Base-by-base conservation (phyloP, 768 basidiomycete species). In the Tricholoma sp. region DNA sequence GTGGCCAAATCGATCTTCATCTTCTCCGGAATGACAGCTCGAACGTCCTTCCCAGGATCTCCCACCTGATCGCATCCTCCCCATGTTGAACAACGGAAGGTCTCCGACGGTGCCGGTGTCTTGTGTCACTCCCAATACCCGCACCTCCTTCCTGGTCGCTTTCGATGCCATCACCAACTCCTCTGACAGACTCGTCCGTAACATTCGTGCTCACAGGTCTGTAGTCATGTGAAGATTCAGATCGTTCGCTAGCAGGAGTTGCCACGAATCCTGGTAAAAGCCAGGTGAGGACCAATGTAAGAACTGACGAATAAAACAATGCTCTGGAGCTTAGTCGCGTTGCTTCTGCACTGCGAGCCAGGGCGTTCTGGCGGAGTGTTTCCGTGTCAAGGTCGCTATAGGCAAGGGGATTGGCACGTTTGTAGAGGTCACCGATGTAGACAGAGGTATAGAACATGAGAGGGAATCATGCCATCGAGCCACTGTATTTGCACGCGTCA, bases 391-490 rank as follows among this genome's bases (percentile, higher is more conserved):
- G 59, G 1, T 64, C 57, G 9, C 71, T 12, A 57, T 24, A 18
- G 63, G 47, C 14, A 60, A 55, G 16, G 72, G 67, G 2, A 73
- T 77, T 8, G 76, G 62, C 2, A 41, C 72, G 76, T 59, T 85
- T 89, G 76, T 96, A 84, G 11, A 96, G 79, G 63, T 95, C 95
- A 9, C 91, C 90, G 55, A 97, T 80, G 72, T 94, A 98, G 22
- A 91, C 75, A 1, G 89, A 88, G 2, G 86, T 87, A 74, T 93
- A 94, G 71, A 95, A 94, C 1, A 96, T 76, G 24, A 94, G 73
- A 0, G 95, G 94, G 66, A 96, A 97, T 95, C 95, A 98, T 6
- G 83, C 89, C 57, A 94, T 78, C 85, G 85, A 95, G 9, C 85
- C 81, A 59, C 51, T 52, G 31, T 18, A 19, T 21, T 34, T 11